phyloP scores from a whole-genome alignment of 352 stramenopile genomes.

The Phytophthora litchii region DNA sequence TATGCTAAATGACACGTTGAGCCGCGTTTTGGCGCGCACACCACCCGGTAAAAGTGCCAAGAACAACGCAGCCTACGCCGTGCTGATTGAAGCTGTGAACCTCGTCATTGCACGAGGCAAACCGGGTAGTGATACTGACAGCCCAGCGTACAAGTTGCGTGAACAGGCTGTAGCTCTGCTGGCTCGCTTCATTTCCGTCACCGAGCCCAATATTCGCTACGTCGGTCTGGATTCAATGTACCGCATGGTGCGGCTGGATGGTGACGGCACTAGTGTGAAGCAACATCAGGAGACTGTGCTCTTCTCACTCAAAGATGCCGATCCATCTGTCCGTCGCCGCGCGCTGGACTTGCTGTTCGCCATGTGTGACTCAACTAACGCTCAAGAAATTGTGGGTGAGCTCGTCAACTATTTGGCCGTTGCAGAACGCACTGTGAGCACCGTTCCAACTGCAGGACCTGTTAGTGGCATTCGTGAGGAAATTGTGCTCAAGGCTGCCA shows the following conservation, averaged over 20 bases:
- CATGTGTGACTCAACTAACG: constrained; percentile 97
- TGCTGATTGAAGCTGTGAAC: constrained; percentile 98
- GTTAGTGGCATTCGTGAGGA: constrained; percentile 87
- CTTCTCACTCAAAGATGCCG: constrained; percentile 96
- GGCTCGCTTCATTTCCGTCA: constrained; percentile 97
- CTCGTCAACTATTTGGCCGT: constrained; percentile 95
- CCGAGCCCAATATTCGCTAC: constrained; percentile 98
- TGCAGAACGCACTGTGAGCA: constrained; percentile 79
- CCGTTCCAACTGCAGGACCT: constrained; percentile 28
- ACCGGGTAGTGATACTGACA: constrained; percentile 39
- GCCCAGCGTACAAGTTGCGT: constrained; percentile 79
- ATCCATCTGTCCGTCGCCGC: constrained; percentile 95
- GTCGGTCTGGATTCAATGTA: constrained; percentile 97
- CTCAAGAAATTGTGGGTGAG: constrained; percentile 95
- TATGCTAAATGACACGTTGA: constrained; percentile 91
- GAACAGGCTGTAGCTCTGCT: constrained; percentile 94
- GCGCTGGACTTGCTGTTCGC: constrained; percentile 98
- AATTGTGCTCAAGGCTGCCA: constrained; percentile 99
- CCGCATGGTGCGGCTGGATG: constrained; percentile 91
- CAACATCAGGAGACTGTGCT: constrained; percentile 96
- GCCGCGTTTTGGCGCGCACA: constrained; percentile 91
- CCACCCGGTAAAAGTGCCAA: constrained; percentile 88
- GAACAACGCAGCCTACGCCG: constrained; percentile 96
- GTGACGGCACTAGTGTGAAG: constrained; percentile 88
- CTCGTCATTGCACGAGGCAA: constrained; percentile 95